Evolutionary conservation across 176 grass and related monocot species (phyloP).

Genomic region (Avena sativa): DNA sequence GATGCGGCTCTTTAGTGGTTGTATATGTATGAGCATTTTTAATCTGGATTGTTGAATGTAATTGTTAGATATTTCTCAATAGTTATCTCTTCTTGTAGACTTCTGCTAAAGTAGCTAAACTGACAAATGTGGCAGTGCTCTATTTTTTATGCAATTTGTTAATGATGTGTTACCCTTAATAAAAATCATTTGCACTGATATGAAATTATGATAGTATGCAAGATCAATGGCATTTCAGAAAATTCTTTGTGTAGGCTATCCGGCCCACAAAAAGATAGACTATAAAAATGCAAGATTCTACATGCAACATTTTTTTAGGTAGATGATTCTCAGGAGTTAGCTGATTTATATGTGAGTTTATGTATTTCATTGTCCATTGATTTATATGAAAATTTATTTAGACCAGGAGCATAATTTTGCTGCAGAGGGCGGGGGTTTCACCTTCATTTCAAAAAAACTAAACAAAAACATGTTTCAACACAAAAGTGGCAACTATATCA

Average conservation of each 20-base stretch:
- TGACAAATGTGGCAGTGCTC: not conserved
- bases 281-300: not conserved
- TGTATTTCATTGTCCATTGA: too few species aligned
- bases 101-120: not conserved
- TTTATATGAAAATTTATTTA: too few species aligned
- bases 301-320: not conserved
- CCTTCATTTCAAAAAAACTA: too few species aligned
- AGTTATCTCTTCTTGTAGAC: not conserved
- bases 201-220: not conserved
- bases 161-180: not conserved
- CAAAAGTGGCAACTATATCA: not conserved
- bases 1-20: not conserved
- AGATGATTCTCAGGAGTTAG: not conserved
- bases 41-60: not conserved
- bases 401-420: too few species aligned
- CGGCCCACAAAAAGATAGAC: not conserved
- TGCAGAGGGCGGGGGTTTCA: too few species aligned
- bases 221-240: not conserved
- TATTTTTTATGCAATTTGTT: not conserved
- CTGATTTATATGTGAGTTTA: too few species aligned
- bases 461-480: not conserved
- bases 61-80: not conserved
- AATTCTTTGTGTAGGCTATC: not conserved
- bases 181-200: not conserved
- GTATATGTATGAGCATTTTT: not conserved